phyloP scores from a whole-genome alignment of 176 grass and related monocot genomes.

The Ananas comosus region DNA sequence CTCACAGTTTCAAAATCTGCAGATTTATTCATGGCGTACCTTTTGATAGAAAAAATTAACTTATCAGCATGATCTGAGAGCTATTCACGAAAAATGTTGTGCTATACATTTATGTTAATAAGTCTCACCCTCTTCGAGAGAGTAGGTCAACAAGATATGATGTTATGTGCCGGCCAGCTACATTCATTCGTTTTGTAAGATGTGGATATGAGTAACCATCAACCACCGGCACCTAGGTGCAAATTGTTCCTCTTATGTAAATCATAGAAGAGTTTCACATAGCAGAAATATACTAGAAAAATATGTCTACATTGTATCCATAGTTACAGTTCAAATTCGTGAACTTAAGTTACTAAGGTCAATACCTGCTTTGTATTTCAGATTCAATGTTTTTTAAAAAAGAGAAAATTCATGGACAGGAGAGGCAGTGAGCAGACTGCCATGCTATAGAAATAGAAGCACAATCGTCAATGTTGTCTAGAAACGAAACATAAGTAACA shows the following conservation, averaged over 20 bases:
- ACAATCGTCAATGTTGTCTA: not conserved
- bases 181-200: constrained; percentile 98
- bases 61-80: constrained; percentile 21
- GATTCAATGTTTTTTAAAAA: not conserved
- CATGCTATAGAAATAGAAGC: not conserved
- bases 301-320: not conserved
- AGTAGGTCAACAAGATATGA: constrained; percentile 95
- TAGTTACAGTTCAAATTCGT: not conserved
- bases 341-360: not conserved
- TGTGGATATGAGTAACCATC: constrained; percentile 95
- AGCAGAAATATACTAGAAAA: not conserved
- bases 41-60: constrained; percentile 20
- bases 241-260: constrained; percentile 6
- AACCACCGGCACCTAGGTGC: constrained; percentile 80
- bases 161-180: constrained; percentile 97
- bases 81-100: not conserved
- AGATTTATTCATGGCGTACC: constrained; percentile 96
- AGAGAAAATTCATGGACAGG: not conserved
- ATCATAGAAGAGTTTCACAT: not conserved
- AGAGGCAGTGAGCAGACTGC: not conserved
- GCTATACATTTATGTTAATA: constrained; percentile 17
- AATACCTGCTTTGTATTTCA: not conserved
- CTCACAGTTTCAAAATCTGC: constrained; percentile 94
- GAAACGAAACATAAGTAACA: not conserved
- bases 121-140: constrained; percentile 84